phyloP scores from a whole-genome alignment of 2,329 filamentous ascomycete genomes.

The Botrytis deweyae region DNA sequence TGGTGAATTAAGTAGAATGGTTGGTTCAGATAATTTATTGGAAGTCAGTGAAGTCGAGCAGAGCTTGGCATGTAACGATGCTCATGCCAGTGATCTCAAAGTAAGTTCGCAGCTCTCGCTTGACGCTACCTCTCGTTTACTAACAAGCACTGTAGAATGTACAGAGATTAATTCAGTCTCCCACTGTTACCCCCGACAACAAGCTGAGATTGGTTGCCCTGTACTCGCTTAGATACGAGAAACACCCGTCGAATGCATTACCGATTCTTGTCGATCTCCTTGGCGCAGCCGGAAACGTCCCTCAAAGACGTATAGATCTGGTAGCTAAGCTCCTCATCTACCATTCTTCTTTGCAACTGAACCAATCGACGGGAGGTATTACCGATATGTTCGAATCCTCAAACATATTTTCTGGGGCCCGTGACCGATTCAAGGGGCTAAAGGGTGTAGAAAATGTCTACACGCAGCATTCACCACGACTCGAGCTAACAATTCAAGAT shows the following conservation, averaged over 20 bases:
- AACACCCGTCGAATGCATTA: constrained; percentile 78
- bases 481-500: constrained; percentile 86
- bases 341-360: constrained; percentile 80
- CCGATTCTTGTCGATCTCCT: constrained; percentile 85
- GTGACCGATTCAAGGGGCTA: constrained; percentile 86
- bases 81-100: constrained; percentile 88
- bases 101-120: constrained; percentile 45
- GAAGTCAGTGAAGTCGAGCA: constrained; percentile 97
- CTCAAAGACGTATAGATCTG: constrained; percentile 71
- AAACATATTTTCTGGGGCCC: constrained; percentile 86
- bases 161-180: constrained; percentile 81
- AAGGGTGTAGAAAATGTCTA: constrained; percentile 99
- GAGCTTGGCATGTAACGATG: constrained; percentile 94
- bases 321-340: constrained; percentile 82
- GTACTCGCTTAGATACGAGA: constrained; percentile 92
- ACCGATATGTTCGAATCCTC: constrained; percentile 89
- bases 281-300: constrained; percentile 76
- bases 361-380: constrained; percentile 73
- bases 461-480: constrained; percentile 87
- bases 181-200: constrained; percentile 72
- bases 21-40: constrained; percentile 82
- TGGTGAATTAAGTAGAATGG: constrained; percentile 84
- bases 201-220: constrained; percentile 89
- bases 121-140: background rate
- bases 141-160: constrained; percentile 57